phyloP scores from a whole-genome alignment of 345 rosid genomes.

The Citrus trifoliata region DNA sequence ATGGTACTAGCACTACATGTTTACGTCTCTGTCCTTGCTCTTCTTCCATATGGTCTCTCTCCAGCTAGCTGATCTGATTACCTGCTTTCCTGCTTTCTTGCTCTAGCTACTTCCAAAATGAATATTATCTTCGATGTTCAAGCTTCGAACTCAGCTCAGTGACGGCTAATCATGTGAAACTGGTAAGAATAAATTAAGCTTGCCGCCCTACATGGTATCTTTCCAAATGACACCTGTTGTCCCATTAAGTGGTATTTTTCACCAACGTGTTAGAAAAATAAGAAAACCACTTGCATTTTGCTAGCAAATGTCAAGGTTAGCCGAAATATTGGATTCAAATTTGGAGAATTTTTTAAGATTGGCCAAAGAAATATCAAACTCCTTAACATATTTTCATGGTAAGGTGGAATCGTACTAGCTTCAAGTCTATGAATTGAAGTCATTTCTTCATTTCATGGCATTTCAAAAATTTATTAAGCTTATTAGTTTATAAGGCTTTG shows the following conservation, averaged over 20 bases:
- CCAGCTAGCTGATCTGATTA: background rate
- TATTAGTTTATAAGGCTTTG: too few species aligned
- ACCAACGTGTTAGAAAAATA: too few species aligned
- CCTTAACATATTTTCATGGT: too few species aligned
- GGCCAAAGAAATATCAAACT: too few species aligned
- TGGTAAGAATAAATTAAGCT: background rate
- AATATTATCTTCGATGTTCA: background rate
- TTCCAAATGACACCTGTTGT: background rate
- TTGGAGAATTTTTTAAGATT: too few species aligned
- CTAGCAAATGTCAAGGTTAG: too few species aligned
- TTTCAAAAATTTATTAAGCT: too few species aligned
- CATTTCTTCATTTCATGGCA: too few species aligned
- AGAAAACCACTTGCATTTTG: too few species aligned
- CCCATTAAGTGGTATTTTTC: background rate
- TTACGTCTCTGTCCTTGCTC: background rate
- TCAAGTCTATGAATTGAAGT: too few species aligned
- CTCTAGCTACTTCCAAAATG: background rate
- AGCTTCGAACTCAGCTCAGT: background rate
- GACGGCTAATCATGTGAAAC: background rate
- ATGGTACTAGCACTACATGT: conserved; percentile 45
- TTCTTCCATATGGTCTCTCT: background rate
- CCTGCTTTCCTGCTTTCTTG: background rate
- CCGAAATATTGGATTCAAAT: too few species aligned
- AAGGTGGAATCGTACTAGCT: too few species aligned
- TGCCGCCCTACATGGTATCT: background rate